Evolutionary conservation across 495 filamentous ascomycete genomes (phyloP).

Genomic region (Talaromyces stipitatus): DNA sequence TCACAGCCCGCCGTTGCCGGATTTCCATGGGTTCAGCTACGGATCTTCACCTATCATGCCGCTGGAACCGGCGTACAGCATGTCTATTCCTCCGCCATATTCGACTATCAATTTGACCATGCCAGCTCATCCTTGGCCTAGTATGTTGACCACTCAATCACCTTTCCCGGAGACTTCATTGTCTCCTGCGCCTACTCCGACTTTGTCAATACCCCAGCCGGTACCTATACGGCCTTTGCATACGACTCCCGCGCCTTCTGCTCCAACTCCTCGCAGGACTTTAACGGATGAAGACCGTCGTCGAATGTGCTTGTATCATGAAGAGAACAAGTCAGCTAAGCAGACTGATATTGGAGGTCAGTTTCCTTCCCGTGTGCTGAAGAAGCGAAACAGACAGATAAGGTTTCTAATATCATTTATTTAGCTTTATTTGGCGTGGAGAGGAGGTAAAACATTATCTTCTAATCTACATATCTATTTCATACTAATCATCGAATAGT

Average conservation of each 20-base stretch:
- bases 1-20: slow-evolving; percentile 35
- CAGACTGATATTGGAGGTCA: slow-evolving; percentile 96
- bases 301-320: slow-evolving; percentile 91
- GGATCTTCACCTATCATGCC: slow-evolving; percentile 26
- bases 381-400: not conserved
- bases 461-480: not conserved
- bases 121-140: slow-evolving; percentile 64
- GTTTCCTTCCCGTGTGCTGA: slow-evolving; percentile 13
- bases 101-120: slow-evolving; percentile 53
- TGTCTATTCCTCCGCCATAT: slow-evolving; percentile 41
- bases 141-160: slow-evolving; percentile 56
- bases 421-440: slow-evolving; percentile 92
- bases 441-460: slow-evolving; percentile 64
- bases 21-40: slow-evolving; percentile 37
- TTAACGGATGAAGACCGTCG: slow-evolving; percentile 88
- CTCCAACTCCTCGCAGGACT: slow-evolving; percentile 72
- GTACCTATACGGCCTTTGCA: slow-evolving; percentile 7
- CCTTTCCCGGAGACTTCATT: slow-evolving; percentile 33
- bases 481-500: slow-evolving; percentile 37
- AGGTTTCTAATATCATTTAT: not conserved
- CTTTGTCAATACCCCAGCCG: slow-evolving; percentile 8
- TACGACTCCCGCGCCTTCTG: slow-evolving; percentile 33
- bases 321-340: slow-evolving; percentile 90
- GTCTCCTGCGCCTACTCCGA: slow-evolving; percentile 6
- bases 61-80: slow-evolving; percentile 32